phyloP scores from a whole-genome alignment of 805 yeast species.

The Candida jianshihensis region DNA sequence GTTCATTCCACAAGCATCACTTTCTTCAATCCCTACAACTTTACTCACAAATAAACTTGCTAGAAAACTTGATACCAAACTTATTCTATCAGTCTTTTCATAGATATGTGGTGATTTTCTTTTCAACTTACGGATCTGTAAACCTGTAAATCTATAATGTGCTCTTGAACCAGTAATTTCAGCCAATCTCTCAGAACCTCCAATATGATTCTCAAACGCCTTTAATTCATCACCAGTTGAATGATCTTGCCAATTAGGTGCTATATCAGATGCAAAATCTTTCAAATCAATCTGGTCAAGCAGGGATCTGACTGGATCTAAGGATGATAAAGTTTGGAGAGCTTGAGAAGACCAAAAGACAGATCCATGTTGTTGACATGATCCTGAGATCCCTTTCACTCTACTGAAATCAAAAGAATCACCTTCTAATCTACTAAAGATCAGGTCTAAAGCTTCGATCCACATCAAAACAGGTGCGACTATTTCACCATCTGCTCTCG shows the following conservation, averaged over 20 bases:
- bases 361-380: slow-evolving; percentile 91
- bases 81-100: slow-evolving; percentile 50
- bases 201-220: slow-evolving; percentile 52
- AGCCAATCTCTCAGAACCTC: slow-evolving; percentile 57
- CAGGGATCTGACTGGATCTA: slow-evolving; percentile 30
- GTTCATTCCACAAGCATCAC: slow-evolving; percentile 94
- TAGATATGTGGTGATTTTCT: slow-evolving; percentile 46
- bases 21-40: slow-evolving; percentile 61
- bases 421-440: slow-evolving; percentile 43
- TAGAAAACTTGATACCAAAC: slow-evolving; percentile 73
- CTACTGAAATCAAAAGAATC: slow-evolving; percentile 48
- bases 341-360: slow-evolving; percentile 67
- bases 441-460: slow-evolving; percentile 72
- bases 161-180: slow-evolving; percentile 77
- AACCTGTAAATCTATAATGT: slow-evolving; percentile 85
- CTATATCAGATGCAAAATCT: slow-evolving; percentile 55
- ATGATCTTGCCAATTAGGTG: slow-evolving; percentile 96
- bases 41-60: slow-evolving; percentile 64
- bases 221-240: slow-evolving; percentile 67
- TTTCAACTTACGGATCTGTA: slow-evolving; percentile 76
- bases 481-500: slow-evolving; percentile 54
- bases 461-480: slow-evolving; percentile 85
- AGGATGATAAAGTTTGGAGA: slow-evolving; percentile 28
- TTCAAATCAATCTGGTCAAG: slow-evolving; percentile 38
- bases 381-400: slow-evolving; percentile 70